Percentiles rank a stretch among this genome's conserved stretches.
These are phyloP conservation scores for Leccinellum rugosiceps DNA, from an alignment of 768 basidiomycete genomes.

Conservation along the genomic window DNA sequence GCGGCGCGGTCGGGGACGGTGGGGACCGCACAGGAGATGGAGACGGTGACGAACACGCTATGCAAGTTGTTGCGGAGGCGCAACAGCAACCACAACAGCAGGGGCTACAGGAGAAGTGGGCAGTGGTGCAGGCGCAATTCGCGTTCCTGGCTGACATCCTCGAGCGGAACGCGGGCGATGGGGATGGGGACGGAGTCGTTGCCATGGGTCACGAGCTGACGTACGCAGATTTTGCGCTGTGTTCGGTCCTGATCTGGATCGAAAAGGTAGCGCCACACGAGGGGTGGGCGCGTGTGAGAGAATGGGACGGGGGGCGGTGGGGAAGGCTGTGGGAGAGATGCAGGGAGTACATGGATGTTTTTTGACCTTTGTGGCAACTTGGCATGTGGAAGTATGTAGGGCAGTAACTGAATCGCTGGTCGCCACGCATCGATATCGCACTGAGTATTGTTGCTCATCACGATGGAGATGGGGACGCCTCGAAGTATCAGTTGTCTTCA, in stretches of 20 bases:
- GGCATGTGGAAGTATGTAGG: neutral
- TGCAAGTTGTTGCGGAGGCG: neutral
- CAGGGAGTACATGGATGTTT: slow-evolving; percentile 65
- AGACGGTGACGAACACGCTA: neutral
- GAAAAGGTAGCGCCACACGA: slow-evolving; percentile 70
- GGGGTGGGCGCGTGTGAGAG: slow-evolving; percentile 64
- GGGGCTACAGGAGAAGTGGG: slow-evolving; percentile 50
- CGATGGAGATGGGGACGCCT: neutral
- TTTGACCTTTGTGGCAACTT: slow-evolving; percentile 29
- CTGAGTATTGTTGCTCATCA: neutral
- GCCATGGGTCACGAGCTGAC: slow-evolving; percentile 63
- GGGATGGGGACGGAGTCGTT: slow-evolving; percentile 60
- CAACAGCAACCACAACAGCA: neutral
- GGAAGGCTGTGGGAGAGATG: slow-evolving; percentile 58
- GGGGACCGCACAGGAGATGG: neutral
- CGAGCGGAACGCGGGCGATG: slow-evolving; percentile 65
- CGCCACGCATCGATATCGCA: neutral
- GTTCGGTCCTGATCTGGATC: slow-evolving; percentile 71
- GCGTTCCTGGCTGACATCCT: slow-evolving; percentile 59
- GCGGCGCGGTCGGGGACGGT: neutral
- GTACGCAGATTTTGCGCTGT: slow-evolving; percentile 73
- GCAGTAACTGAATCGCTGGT: neutral
- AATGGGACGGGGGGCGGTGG: slow-evolving; percentile 74
- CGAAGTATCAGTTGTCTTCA: neutral
- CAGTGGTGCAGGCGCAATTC: slow-evolving; percentile 62